Evolutionary conservation across 768 basidiomycete genomes (phyloP).

Genomic region (Kwoniella sp.): DNA sequence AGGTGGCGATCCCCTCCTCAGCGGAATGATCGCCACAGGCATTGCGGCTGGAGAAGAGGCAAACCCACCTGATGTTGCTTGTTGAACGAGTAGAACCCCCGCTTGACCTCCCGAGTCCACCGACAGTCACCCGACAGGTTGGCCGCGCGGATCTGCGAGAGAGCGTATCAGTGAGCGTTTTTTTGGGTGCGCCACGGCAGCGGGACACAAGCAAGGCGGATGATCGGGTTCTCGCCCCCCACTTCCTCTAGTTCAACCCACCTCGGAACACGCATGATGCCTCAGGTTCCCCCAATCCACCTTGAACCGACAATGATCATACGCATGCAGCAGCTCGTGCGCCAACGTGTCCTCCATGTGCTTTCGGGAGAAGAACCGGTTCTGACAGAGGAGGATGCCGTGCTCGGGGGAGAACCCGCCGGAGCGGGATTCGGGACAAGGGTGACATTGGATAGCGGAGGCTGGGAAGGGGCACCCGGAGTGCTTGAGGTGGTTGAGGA

Average conservation of each 20-base stretch:
- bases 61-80: slow-evolving; percentile 84
- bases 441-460: slow-evolving; percentile 72
- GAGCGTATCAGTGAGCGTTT: no score
- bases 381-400: slow-evolving; percentile 78
- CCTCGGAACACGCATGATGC: slow-evolving; percentile 97
- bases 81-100: slow-evolving; percentile 73
- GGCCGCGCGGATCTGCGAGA: slow-evolving; percentile 92
- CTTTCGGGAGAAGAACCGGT: slow-evolving; percentile 69
- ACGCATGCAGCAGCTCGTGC: slow-evolving; percentile 92
- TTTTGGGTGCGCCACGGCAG: no score
- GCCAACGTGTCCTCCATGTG: slow-evolving; percentile 91
- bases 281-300: slow-evolving; percentile 84
- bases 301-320: slow-evolving; percentile 90
- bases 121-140: slow-evolving; percentile 90
- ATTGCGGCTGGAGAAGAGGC: neutral
- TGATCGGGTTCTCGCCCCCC: neutral
- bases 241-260: slow-evolving; percentile 50
- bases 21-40: no score
- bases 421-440: slow-evolving; percentile 67
- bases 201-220: no score
- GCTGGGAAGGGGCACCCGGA: slow-evolving; percentile 68
- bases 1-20: no score
- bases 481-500: slow-evolving; percentile 81
- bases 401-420: slow-evolving; percentile 79
- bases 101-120: slow-evolving; percentile 71